Percentiles rank a stretch among this genome's conserved stretches.
Evolutionary conservation across 2,329 filamentous ascomycete genomes (phyloP).

Genomic region (Raffaelea deltoideospora): DNA sequence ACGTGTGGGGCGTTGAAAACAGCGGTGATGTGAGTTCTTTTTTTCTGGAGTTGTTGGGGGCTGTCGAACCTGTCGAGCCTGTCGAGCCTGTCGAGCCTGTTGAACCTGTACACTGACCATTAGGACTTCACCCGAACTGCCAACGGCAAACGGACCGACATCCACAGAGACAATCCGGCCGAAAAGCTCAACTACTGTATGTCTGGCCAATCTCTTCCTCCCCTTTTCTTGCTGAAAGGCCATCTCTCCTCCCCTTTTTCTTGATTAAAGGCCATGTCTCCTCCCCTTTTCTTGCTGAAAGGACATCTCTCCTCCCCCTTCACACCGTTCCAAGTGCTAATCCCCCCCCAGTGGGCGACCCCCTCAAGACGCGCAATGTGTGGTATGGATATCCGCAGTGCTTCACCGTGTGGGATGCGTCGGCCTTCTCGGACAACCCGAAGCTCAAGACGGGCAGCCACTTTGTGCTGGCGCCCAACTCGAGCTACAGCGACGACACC

Average conservation of each 20-base stretch:
- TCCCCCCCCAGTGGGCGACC: constrained; percentile 13
- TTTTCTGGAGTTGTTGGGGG: too few relatives aligned
- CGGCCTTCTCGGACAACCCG: constrained; percentile 10
- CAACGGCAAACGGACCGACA: constrained; percentile 27
- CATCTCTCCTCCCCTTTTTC: too few relatives aligned
- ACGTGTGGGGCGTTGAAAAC: constrained; percentile 35
- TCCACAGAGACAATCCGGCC: constrained; percentile 46
- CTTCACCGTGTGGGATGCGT: constrained; percentile 16
- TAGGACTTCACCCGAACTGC: constrained; percentile 30
- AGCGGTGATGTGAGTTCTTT: constrained; percentile 27
- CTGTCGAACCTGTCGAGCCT: not conserved
- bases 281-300: too few relatives aligned
- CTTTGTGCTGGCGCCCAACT: constrained; percentile 21
- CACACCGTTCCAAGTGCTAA: not conserved
- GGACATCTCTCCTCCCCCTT: not conserved
- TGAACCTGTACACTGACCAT: not conserved
- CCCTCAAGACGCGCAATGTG: constrained; percentile 12
- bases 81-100: not conserved
- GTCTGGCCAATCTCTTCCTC: constrained; percentile 1
- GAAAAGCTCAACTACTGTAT: constrained; percentile 49
- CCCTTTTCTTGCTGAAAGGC: too few relatives aligned
- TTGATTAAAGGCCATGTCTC: too few relatives aligned
- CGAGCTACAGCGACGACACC: constrained; percentile 20
- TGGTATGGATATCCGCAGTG: constrained; percentile 40
- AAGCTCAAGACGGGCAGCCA: constrained; percentile 19